Evolutionary conservation across 192 early-diverging fungal species (phyloP).

Genomic region (Linnemannia zychae): DNA sequence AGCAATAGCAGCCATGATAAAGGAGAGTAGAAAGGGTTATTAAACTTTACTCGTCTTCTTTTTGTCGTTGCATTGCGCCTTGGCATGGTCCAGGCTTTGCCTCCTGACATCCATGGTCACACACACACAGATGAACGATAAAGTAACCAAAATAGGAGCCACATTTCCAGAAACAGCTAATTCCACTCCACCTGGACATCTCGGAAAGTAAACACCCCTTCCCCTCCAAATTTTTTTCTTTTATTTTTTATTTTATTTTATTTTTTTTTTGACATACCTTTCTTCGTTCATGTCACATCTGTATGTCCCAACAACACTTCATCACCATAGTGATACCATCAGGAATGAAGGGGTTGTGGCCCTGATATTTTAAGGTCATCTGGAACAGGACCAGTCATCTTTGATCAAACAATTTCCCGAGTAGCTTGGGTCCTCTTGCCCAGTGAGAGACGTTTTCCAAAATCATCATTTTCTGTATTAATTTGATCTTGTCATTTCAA

Average conservation of each 20-base stretch:
- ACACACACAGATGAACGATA: background rate
- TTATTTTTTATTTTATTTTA: too few species aligned
- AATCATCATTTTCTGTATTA: background rate
- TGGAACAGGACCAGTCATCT: background rate
- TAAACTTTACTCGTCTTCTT: background rate
- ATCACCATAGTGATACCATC: background rate
- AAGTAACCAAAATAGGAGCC: background rate
- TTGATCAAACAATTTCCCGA: too few species aligned
- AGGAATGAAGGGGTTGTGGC: background rate
- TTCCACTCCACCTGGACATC: background rate
- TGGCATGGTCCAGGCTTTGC: background rate
- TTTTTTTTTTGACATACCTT: too few species aligned
- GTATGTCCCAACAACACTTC: too few species aligned
- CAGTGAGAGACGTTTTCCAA: too few species aligned
- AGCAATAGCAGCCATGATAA: too few species aligned
- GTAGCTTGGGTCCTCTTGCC: too few species aligned
- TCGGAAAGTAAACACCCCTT: too few species aligned
- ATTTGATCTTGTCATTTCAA: background rate
- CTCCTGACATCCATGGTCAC: background rate
- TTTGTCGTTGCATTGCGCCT: too few species aligned
- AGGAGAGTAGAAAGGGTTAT: too few species aligned
- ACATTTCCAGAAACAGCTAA: background rate
- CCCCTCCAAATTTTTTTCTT: too few species aligned
- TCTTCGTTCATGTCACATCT: too few species aligned
- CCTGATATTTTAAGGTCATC: background rate